Conservation (phyloP, 306 rosid species). For the Inga laurina region DNA sequence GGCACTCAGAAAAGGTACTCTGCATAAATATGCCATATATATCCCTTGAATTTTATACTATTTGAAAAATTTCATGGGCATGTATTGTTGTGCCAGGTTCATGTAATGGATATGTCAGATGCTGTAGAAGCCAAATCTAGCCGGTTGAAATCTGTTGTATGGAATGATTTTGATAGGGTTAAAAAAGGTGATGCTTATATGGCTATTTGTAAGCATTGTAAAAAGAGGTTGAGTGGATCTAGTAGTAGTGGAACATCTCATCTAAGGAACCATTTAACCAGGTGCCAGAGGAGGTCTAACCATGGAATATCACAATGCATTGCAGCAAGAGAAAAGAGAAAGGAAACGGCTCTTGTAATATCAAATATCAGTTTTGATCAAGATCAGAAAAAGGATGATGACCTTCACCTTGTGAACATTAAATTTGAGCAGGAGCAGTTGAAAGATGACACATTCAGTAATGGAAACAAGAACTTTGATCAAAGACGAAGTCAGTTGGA, state of each 20-base stretch:
- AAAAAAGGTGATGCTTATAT: slow-evolving; percentile 88
- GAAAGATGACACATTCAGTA: slow-evolving; percentile 62
- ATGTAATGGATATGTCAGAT: slow-evolving; percentile 90
- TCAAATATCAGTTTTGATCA: slow-evolving; percentile 65
- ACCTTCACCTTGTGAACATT: slow-evolving; percentile 74
- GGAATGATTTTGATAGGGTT: slow-evolving; percentile 98
- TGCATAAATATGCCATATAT: background rate
- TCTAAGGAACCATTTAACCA: slow-evolving; percentile 89
- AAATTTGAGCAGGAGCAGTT: slow-evolving; percentile 84
- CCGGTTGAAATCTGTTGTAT: slow-evolving; percentile 91
- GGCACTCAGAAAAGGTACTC: background rate
- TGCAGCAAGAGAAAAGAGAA: slow-evolving; percentile 82
- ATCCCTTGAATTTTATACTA: background rate
- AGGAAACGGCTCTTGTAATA: slow-evolving; percentile 72
- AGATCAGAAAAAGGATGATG: slow-evolving; percentile 77
- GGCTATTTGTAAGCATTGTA: slow-evolving; percentile 97
- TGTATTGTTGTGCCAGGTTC: slow-evolving; percentile 50
- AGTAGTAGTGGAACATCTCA: slow-evolving; percentile 99
- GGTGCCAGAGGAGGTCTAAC: slow-evolving; percentile 88
- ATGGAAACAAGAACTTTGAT: slow-evolving; percentile 68
- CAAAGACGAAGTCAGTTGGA: slow-evolving; percentile 90
- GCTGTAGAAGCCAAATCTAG: slow-evolving; percentile 85
- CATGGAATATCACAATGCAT: slow-evolving; percentile 67
- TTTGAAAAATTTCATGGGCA: slow-evolving; percentile 27
- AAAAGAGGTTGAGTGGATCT: slow-evolving; percentile 96